Evolutionary conservation across 2,329 filamentous ascomycete genomes (phyloP), one percentile per base, ranked within the genome.

Genomic region (Exophiala viscosa): DNA sequence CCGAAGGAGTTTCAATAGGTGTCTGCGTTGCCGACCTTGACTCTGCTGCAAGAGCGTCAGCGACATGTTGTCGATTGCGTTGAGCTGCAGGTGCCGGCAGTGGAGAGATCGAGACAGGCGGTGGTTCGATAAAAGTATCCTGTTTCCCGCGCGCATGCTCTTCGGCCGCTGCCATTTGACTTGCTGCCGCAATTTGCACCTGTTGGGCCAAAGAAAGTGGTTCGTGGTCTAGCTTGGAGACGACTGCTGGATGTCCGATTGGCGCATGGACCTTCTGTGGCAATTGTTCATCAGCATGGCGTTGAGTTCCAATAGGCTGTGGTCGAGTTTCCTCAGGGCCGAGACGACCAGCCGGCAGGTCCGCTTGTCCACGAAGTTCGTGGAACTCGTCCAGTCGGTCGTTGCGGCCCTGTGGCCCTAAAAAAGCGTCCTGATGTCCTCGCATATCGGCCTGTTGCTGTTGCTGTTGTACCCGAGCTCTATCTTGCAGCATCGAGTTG

Each of bases 81-180:
- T 96, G 90, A 8, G 91, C 90, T 39, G 88, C 90, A 10, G 91
- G 92, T 0, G 92, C 91, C 3, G 91, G 90, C 33, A 96, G 78
- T 36, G 90, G 90, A 2, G 90, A 95, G 17, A 82, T 82, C 2
- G 88, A 89, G 48, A 85, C 84, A 9, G 86, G 82, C 9, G 87
- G 85, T 40, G 87, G 87, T 69, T 85, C 84, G 14, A 75, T 70
- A 50, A 73, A 71, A 18, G 74, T 70, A 57, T 84, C 81, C 18
- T 78, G 73, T 65, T 83, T 84, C 28, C 71, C 76, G 81, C 82
- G 85, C 14, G 54, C 50, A 45, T 50, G 54, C 33, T 62, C 56
- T 31, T 58, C 57, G 10, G 56, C 58, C 17, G 60, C 58, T 17
- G 59, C 52, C 46, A 53, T 46, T 48, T 62, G 58, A 35, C 71